Evolutionary conservation across 2,329 filamentous ascomycete species (phyloP).

Genomic region (Paradendryphiella salina): DNA sequence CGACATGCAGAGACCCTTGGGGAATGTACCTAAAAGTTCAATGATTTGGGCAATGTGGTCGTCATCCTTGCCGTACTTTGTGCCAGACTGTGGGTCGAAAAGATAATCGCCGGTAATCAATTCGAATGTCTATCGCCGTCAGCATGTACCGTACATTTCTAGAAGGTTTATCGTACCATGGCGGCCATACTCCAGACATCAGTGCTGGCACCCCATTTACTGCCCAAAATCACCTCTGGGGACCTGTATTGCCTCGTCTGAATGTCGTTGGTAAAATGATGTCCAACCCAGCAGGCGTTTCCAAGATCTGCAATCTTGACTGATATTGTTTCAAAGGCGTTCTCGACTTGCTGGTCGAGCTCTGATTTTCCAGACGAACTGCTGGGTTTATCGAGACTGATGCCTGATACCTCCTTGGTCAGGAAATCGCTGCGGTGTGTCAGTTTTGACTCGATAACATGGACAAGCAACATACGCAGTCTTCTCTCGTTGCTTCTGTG

Average conservation of each 20-base stretch:
- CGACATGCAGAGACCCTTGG: constrained; percentile 85
- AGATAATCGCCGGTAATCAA: constrained; percentile 97
- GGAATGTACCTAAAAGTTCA: constrained; percentile 90
- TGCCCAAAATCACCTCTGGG: constrained; percentile 92
- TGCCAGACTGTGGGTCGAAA: constrained; percentile 96
- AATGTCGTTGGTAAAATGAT: constrained; percentile 99
- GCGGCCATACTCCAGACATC: constrained; percentile 99
- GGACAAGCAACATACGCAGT: constrained; percentile 70
- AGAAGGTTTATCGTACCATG: constrained; percentile 68
- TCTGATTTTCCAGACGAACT: constrained; percentile 55
- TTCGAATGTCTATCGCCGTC: constrained; percentile 77
- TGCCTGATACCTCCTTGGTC: constrained; percentile 90
- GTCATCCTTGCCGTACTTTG: constrained; percentile 98
- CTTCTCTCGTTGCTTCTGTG: constrained; percentile 84
- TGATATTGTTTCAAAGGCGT: constrained; percentile 77
- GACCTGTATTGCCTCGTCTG: constrained; percentile 97
- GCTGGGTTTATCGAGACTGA: constrained; percentile 75
- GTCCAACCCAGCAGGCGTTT: constrained; percentile 97
- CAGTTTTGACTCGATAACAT: background rate
- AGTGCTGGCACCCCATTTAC: constrained; percentile 99
- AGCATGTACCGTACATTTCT: constrained; percentile 5
- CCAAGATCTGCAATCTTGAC: constrained; percentile 99
- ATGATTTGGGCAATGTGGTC: constrained; percentile 99
- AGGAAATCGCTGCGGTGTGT: constrained; percentile 71
- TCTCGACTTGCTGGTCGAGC: constrained; percentile 58